Conservation (phyloP, 1,139 yeast species). For the Hansenula lynferdii region DNA sequence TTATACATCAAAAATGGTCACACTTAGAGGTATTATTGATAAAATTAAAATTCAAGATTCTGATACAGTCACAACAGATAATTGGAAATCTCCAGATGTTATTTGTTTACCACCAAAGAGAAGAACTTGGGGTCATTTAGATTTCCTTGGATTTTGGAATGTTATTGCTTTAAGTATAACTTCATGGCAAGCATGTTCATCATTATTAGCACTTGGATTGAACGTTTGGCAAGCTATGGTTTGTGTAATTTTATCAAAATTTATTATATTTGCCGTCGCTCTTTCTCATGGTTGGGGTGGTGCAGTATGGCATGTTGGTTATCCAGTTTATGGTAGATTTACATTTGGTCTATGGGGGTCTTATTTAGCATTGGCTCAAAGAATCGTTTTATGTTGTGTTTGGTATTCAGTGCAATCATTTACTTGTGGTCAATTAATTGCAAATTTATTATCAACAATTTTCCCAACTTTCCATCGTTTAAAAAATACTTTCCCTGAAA, state of each 20-base stretch:
- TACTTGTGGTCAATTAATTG: slow-evolving; percentile 28
- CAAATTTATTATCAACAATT: slow-evolving; percentile 23
- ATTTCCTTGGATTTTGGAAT: slow-evolving; percentile 30
- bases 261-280: slow-evolving; percentile 26
- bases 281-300: slow-evolving; percentile 30
- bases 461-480: slow-evolving; percentile 23
- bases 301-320: slow-evolving; percentile 33
- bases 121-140: slow-evolving; percentile 32
- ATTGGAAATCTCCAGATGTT: slow-evolving; percentile 27
- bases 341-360: slow-evolving; percentile 34
- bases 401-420: slow-evolving; percentile 30
- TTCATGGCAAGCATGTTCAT: slow-evolving; percentile 27
- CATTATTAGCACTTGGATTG: slow-evolving; percentile 28
- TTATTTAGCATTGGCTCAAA: slow-evolving; percentile 27
- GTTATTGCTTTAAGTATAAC: slow-evolving; percentile 26
- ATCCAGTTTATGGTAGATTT: slow-evolving; percentile 30
- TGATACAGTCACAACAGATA: slow-evolving; percentile 17
- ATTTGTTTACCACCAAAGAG: slow-evolving; percentile 32
- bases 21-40: not conserved
- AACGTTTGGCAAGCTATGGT: slow-evolving; percentile 32
- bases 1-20: not conserved
- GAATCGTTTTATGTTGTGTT: slow-evolving; percentile 31
- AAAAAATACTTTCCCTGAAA: slow-evolving; percentile 25
- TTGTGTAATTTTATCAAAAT: slow-evolving; percentile 29
- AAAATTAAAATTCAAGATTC: slow-evolving; percentile 16